Base-by-base conservation (phyloP, 352 stramenopile genomes). In the Phytophthora capsici region DNA sequence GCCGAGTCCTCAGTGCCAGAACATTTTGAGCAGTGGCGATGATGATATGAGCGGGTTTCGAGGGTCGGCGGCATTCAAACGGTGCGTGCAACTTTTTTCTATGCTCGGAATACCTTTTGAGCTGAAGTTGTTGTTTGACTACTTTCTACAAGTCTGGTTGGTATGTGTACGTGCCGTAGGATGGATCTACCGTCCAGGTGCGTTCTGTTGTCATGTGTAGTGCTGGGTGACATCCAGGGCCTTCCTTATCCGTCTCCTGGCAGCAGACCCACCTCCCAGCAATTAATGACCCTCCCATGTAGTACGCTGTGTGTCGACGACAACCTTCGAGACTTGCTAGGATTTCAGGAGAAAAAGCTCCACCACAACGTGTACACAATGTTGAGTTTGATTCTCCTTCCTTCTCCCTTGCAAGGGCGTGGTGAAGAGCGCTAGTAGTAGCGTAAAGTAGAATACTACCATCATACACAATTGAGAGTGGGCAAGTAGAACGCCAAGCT, bases 261-360 rank as follows among this genome's bases (percentile, higher is more conserved):
- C 80, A 89, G 57, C 78, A 89, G 12, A 79, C 65, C 80, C 80
- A 89, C 19, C 73, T 67, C 0, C 80, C 73, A 5, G 77, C 64
- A 25, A 89, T 49, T 14, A 86, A 26, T 19, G 72, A 52, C 13
- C 68, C 73, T 22, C 75, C 77, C 43, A 85, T 37, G 50, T 89
- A 86, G 54, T 86, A 89, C 22, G 75, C 75, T 28, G 51, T 63
- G 40, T 89, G 80, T 8, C 62, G 63, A 12, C 75, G 75, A 52
- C 75, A 86, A 8, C 69, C 73, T 14, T 71, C 63, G 12, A 72
- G 60, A 0, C 59, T 78, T 9, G 61, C 63, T n/a, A 62, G 9
- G 2, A 80, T 57, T 4, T 58, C 68, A 0, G 38, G 66, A 30
- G 63, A 49, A 61, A 85, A 88, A 7, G 48, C 40, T 1, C 53